Base-by-base conservation (phyloP, 2,329 filamentous ascomycete species). In the Dactylellina leptospora region DNA sequence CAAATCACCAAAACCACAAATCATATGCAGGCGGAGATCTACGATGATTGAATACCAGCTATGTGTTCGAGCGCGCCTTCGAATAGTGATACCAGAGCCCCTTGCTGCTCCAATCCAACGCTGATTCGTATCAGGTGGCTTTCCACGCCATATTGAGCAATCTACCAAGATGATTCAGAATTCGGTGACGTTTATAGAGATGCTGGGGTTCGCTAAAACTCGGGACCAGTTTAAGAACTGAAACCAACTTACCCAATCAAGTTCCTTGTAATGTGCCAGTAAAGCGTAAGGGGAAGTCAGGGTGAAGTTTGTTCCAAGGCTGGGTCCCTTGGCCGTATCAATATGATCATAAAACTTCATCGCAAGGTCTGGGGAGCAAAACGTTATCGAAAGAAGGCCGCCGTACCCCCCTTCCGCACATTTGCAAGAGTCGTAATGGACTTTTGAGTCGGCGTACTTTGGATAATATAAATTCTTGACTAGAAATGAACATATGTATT, bases 221-320 rank as follows among this genome's bases (percentile, higher is more conserved):
- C 27, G 25, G 42, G 45, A 30, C n/a, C n/a, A 45, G 30, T 44
- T 44, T 44, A 18, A 10, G 18, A 25, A 33, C 3, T 33, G 9
- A 51, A 20, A n/a, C 11, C 1, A n/a, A 80, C 83, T 77, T 81
- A 85, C 84, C 95, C 95, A 99, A n/a, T 93, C 88, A 42, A 97
- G 80, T 82, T 99, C 95, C 47, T 85, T 84, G 77, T 95, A 99
- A 80, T 99, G 95, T 3, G 95, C 95, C 28, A 99, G 81, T 30
- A 99, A 82, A 20, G 95, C 92, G 79, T 96, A 99, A 0, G 95
- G 95, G 51, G 89, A 96, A 64, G 89, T 89, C 36, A 99, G 83
- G 0, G 95, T 97, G 79, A 99, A 99, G 80, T 99, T 99, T 0
- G 95, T 97, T 1, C 95, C 95, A 53, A 99, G 82, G 80, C 92